Conservation (phyloP, 345 rosid genomes). For the Microthlaspi erraticum region DNA sequence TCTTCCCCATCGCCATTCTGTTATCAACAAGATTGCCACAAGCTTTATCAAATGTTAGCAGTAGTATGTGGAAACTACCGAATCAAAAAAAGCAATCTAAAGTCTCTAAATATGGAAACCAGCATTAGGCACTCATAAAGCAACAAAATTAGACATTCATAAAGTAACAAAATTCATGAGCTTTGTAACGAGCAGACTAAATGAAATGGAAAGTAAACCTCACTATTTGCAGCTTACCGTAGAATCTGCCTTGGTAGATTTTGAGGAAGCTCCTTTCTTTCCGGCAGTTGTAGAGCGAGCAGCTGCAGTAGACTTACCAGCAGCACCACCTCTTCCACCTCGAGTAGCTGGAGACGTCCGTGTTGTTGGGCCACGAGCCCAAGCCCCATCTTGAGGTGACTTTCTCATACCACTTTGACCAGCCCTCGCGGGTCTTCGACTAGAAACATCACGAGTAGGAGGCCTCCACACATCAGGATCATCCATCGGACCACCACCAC, state of each 20-base stretch:
- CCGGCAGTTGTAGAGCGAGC: constrained; percentile 73
- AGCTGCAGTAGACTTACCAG: constrained; percentile 63
- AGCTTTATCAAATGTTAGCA: neutral
- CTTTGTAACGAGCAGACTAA: neutral
- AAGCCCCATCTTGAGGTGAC: constrained; percentile 90
- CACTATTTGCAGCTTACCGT: constrained; percentile 52
- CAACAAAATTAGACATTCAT: constrained; percentile 18
- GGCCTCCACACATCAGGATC: constrained; percentile 99
- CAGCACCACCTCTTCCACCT: constrained; percentile 69
- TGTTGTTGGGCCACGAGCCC: constrained; percentile 80
- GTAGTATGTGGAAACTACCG: neutral
- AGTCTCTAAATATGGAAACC: neutral
- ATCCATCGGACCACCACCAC: constrained; percentile 64
- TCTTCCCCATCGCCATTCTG: constrained; percentile 96
- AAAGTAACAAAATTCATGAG: constrained; percentile 13
- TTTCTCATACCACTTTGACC: constrained; percentile 81
- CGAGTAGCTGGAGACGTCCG: constrained; percentile 68
- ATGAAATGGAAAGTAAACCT: neutral
- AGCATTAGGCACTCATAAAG: neutral
- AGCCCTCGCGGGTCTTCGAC: constrained; percentile 79
- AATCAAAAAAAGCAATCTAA: neutral
- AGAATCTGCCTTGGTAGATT: constrained; percentile 77
- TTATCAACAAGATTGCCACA: constrained; percentile 35
- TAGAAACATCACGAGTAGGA: constrained; percentile 79
- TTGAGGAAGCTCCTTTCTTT: constrained; percentile 75